Base-by-base conservation (phyloP, 2,329 filamentous ascomycete species). In the Macrophomina phaseolina region DNA sequence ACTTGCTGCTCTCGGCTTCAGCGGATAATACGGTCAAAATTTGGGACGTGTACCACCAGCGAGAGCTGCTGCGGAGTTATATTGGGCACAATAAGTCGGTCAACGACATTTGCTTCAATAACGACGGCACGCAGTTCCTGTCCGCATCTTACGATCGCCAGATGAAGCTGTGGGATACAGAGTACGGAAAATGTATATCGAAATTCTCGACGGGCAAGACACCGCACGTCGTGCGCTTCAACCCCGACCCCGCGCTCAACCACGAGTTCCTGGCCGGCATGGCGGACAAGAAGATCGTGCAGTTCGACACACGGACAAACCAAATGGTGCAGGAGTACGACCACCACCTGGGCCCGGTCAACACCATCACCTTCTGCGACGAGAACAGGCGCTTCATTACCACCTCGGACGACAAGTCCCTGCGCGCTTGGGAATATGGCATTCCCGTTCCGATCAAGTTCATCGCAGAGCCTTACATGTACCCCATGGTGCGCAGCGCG, bases 161-260 rank as follows among this genome's bases (percentile, higher is more conserved):
- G 82, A 97, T 98, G 83, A 97, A 98, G 81, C 85, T 99, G 36
- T 99, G 95, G 95, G 95, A 99, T 74, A 97, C 94, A 0, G 95
- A 99, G 79, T 97, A 92, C 28, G 95, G 95, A 53, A 86, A 90
- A 72, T 98, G 94, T 75, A 82, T 97, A 71, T 90, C 88, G 73
- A 92, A 93, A 67, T 99, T 97, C 83, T 93, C 90, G 18, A 97
- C 92, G 0, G 94, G 94, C 75, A 97, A 96, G 82, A 98, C 93
- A 14, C 94, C 95, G 5, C 95, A 99, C 76, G 94, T 97, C 63
- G 85, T 99, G 72, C 90, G 92, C 71, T 98, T 98, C 85, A 97
- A 98, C 79, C 94, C 94, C 0, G 87, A 89, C 58, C 82, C 86
- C 0, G 89, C 91, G 64, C 88, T 90, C 71, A 87, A 90, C 8